phyloP scores from a whole-genome alignment of 192 early-diverging fungal genomes.

The Backusella luteola region DNA sequence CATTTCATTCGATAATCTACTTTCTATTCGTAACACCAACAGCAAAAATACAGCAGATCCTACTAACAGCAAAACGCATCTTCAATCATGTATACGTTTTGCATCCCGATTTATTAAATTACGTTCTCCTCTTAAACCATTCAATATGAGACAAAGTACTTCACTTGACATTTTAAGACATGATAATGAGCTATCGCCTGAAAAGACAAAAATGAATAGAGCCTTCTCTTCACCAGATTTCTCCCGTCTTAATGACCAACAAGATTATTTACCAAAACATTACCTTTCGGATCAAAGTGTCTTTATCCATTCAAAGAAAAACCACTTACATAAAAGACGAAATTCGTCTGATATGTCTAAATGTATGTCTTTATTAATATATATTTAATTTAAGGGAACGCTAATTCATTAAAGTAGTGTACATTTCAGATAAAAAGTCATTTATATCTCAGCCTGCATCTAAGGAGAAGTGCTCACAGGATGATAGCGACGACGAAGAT shows the following conservation, averaged over 20 bases:
- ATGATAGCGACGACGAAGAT: not conserved
- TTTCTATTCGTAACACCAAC: not conserved
- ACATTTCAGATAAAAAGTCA: not conserved
- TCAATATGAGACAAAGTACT: not conserved
- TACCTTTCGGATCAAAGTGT: not conserved
- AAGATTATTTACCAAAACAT: not conserved
- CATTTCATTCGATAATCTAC: not conserved
- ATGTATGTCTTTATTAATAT: not conserved
- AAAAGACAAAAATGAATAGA: not conserved
- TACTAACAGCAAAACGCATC: not conserved
- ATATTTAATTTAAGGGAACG: not conserved
- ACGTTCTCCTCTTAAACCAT: not conserved
- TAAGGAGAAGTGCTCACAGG: not conserved
- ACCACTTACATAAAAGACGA: not conserved
- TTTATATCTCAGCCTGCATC: not conserved
- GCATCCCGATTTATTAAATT: constrained; percentile 8
- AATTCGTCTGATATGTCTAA: not conserved
- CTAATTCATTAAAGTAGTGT: not conserved
- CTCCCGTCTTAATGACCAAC: not conserved
- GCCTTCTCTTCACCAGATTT: not conserved
- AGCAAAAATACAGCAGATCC: not conserved
- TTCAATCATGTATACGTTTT: constrained; percentile 6
- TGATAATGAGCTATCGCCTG: not conserved
- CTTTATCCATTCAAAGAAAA: not conserved
- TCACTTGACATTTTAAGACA: not conserved